phyloP scores from a whole-genome alignment of 2,329 filamentous ascomycete genomes.

The Metarhizium robertsii region DNA sequence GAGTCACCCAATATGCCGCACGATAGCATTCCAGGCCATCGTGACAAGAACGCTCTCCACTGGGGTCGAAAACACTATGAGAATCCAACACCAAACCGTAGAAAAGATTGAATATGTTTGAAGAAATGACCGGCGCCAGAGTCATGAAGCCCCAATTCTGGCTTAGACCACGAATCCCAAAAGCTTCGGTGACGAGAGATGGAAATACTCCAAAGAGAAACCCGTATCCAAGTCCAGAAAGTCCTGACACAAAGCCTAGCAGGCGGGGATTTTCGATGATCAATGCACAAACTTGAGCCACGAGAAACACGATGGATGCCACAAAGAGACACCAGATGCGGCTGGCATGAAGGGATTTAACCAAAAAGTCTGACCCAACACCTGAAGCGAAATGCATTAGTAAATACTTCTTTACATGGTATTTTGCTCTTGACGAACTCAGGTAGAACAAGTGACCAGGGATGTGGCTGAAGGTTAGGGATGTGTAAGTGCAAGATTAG shows the following conservation, averaged over 20 bases:
- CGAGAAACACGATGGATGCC: slow-evolving; percentile 66
- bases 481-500: too few relatives aligned
- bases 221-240: slow-evolving; percentile 85
- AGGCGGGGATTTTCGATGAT: slow-evolving; percentile 67
- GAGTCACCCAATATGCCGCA: slow-evolving; percentile 70
- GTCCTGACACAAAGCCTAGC: slow-evolving; percentile 67
- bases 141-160: slow-evolving; percentile 98
- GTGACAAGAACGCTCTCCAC: slow-evolving; percentile 64
- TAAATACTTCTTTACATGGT: background rate
- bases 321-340: slow-evolving; percentile 86
- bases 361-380: slow-evolving; percentile 82
- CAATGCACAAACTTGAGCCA: slow-evolving; percentile 70
- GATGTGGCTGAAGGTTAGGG: too few relatives aligned
- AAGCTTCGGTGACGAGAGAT: slow-evolving; percentile 79
- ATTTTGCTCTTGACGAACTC: too few relatives aligned
- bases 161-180: slow-evolving; percentile 79
- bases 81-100: slow-evolving; percentile 79
- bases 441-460: too few relatives aligned
- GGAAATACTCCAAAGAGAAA: slow-evolving; percentile 92
- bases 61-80: slow-evolving; percentile 60
- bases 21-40: slow-evolving; percentile 76
- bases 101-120: slow-evolving; percentile 86
- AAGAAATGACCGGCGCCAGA: slow-evolving; percentile 74
- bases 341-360: slow-evolving; percentile 69
- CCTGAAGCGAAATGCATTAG: slow-evolving; percentile 33